Evolutionary conservation across 108 stramenopile species (phyloP), one percentile per base, ranked within the genome.

Genomic region (Fragilaria radians): DNA sequence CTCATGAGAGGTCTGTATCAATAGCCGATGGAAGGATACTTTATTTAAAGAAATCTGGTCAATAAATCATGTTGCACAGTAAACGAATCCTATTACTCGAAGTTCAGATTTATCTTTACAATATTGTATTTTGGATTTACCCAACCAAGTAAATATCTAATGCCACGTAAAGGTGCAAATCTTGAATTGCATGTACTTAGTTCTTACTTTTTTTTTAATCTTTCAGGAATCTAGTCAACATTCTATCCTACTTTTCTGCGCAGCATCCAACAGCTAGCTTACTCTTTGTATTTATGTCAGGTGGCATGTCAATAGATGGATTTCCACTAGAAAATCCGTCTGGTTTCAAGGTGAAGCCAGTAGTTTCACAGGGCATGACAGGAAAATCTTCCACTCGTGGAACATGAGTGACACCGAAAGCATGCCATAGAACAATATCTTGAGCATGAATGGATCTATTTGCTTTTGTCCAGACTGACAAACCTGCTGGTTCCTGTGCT

Each of bases 371-470:
- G 27, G 59, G 66, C 77, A 78, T 78, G 28, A 71, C 66, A 5
- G 78, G 78, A 46, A 83, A 83, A 46, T 80, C 77, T 61, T 83
- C 82, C 24, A 62, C 65, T 14, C 77, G 69, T 4, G 79, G 78
- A 3, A 83, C 70, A 52, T 83, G 82, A 3, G 63, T 52, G 0
- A 83, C 73, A 23, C 82, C 82, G 59, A 80, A 83, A 32, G 73
- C 72, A 52, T 79, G 82, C 82, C 82, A 83, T 17, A 83, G 28
- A 7, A 83, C 74, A 47, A 83, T 30, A 51, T 80, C 76, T 55
- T 74, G 67, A 29, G 64, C 82, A 28, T 69, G 58, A 9, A 80
- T 24, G 31, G 60, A 62, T 2, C 75, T 66, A 32, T 83, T 68
- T 5, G 53, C 66, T 29, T 48, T 24, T 0, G 61, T 81, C 80